A percentile compares a stretch with the other conserved stretches of the same genome.
These are phyloP conservation scores for Eugenia klotzschiana DNA, from an alignment of 441 rosid genomes.

Conservation along the genomic window DNA sequence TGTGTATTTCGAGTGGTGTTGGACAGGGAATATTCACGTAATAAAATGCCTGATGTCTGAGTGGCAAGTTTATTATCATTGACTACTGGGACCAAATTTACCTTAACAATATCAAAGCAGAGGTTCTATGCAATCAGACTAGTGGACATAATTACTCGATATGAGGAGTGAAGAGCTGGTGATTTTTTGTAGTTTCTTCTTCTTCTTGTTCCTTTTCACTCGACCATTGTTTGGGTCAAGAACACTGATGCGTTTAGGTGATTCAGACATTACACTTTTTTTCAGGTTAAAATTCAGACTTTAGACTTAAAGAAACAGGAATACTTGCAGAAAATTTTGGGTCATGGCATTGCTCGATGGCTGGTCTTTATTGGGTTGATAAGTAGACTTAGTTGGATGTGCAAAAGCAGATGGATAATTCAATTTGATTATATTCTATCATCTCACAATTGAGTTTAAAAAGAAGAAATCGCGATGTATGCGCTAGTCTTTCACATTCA, in stretches of 20 bases:
- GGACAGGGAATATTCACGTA: background rate
- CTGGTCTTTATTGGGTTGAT: too few species aligned
- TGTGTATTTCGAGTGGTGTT: background rate
- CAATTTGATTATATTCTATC: too few species aligned
- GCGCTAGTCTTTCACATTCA: background rate
- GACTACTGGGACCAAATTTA: background rate
- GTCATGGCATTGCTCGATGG: too few species aligned
- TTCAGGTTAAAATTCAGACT: background rate
- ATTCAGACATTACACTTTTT: background rate
- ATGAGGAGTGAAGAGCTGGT: background rate
- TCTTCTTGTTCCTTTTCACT: too few species aligned
- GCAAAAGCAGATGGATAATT: too few species aligned
- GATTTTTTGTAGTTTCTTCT: background rate
- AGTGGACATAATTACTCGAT: background rate
- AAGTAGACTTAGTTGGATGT: too few species aligned
- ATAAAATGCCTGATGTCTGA: background rate
- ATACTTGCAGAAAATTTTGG: background rate
- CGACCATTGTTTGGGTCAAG: background rate
- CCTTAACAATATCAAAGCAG: background rate
- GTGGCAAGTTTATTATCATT: too few species aligned
- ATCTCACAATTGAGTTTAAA: too few species aligned
- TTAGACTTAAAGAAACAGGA: background rate
- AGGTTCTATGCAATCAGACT: too few species aligned
- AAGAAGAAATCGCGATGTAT: too few species aligned
- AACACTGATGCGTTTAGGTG: background rate